Evolutionary conservation across 2,329 filamentous ascomycete species (phyloP).

Genomic region (Nothophoma quercina): DNA sequence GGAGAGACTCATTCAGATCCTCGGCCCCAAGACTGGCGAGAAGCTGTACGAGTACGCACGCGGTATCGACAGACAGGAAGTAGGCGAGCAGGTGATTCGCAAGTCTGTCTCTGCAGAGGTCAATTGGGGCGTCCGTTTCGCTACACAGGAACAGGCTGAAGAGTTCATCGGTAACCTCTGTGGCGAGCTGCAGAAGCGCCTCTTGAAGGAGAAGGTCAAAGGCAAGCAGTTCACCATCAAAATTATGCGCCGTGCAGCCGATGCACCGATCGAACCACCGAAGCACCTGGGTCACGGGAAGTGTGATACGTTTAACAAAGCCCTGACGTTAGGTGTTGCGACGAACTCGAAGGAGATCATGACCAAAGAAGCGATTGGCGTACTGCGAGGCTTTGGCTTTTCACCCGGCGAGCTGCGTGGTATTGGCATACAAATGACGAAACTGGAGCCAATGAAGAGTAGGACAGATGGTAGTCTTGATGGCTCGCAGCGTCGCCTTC

Average conservation of each 20-base stretch:
- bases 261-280: conserved; percentile 87
- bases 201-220: conserved; percentile 84
- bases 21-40: conserved; percentile 92
- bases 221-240: conserved; percentile 92
- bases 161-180: conserved; percentile 88
- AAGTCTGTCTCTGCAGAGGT: conserved; percentile 98
- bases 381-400: conserved; percentile 82
- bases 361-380: conserved; percentile 82
- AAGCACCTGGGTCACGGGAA: conserved; percentile 96
- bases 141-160: conserved; percentile 89
- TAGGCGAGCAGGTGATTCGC: conserved; percentile 82
- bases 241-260: conserved; percentile 85
- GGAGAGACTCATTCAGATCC: conserved; percentile 73
- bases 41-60: conserved; percentile 90
- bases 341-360: conserved; percentile 77
- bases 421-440: conserved; percentile 91
- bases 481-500: conserved; percentile 80
- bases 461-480: conserved; percentile 62
- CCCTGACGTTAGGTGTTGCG: conserved; percentile 79
- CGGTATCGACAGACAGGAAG: conserved; percentile 84
- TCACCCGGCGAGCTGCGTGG: conserved; percentile 93
- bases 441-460: conserved; percentile 79
- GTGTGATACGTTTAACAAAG: conserved; percentile 95
- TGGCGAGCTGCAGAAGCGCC: conserved; percentile 80
- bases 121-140: conserved; percentile 97